These are phyloP conservation scores for Byssochlamys sp. DNA, from an alignment of 2,329 filamentous ascomycete genomes.

Conservation along the genomic window DNA sequence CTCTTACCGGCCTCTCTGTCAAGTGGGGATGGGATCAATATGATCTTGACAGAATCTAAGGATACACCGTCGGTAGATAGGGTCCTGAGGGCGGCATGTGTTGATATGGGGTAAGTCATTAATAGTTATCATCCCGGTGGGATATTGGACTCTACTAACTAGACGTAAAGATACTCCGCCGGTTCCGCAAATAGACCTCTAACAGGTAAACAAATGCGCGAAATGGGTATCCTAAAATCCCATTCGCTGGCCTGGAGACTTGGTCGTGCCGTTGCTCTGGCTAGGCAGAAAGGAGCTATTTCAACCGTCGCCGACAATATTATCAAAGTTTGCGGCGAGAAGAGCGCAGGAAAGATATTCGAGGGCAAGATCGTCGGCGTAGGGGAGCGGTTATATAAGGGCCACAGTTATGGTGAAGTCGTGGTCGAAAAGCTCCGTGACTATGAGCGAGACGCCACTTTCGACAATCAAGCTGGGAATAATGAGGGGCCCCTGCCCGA, in stretches of 20 bases:
- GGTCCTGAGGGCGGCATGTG: neutral
- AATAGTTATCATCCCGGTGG: neutral
- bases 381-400: slow-evolving; percentile 11
- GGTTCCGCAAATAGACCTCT: slow-evolving; percentile 17
- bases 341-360: slow-evolving; percentile 11
- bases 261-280: slow-evolving; percentile 11
- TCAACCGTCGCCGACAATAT: slow-evolving; percentile 9
- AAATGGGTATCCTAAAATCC: slow-evolving; percentile 46
- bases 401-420: slow-evolving; percentile 30
- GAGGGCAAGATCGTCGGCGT: slow-evolving; percentile 15
- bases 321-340: slow-evolving; percentile 11
- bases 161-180: slow-evolving; percentile 1
- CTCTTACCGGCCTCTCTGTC: neutral
- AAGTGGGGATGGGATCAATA: slow-evolving; percentile 8
- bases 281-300: slow-evolving; percentile 6
- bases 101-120: slow-evolving; percentile 8
- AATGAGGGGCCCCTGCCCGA: slow-evolving; percentile 8
- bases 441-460: slow-evolving; percentile 18
- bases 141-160: neutral
- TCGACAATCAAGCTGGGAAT: neutral
- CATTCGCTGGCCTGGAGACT: slow-evolving; percentile 45
- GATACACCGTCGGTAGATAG: slow-evolving; percentile 1
- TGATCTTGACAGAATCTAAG: slow-evolving; percentile 12
- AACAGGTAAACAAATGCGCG: slow-evolving; percentile 40
- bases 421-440: slow-evolving; percentile 26